Conservation (phyloP, 805 yeast species). For the Barnettozyma californica region DNA sequence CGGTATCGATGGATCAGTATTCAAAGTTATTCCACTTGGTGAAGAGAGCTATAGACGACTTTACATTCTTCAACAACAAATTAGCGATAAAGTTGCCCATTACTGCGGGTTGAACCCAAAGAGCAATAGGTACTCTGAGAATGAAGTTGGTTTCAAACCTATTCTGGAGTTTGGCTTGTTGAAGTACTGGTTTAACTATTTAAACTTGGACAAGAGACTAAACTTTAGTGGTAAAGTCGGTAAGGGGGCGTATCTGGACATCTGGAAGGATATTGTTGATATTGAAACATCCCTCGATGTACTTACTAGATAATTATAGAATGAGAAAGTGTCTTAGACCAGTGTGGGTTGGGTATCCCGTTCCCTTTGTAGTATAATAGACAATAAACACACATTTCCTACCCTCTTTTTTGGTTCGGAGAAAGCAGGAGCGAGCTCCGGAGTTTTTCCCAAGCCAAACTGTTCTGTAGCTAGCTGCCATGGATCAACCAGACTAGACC, state of each 20-base stretch:
- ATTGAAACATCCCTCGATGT: slow-evolving; percentile 38
- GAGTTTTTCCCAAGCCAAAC: too few species aligned
- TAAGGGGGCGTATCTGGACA: slow-evolving; percentile 49
- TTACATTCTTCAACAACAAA: slow-evolving; percentile 81
- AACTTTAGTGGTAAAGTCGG: slow-evolving; percentile 53
- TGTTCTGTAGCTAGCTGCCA: too few species aligned
- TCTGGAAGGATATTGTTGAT: slow-evolving; percentile 64
- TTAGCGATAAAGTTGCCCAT: slow-evolving; percentile 71
- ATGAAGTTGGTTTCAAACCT: slow-evolving; percentile 48
- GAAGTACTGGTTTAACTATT: slow-evolving; percentile 39
- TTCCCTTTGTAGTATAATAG: too few species aligned
- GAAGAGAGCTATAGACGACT: slow-evolving; percentile 77
- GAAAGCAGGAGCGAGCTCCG: too few species aligned
- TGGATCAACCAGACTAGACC: too few species aligned
- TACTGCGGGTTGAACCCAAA: slow-evolving; percentile 78
- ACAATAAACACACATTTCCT: too few species aligned
- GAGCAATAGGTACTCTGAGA: slow-evolving; percentile 30
- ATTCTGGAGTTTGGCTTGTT: slow-evolving; percentile 60
- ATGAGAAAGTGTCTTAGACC: too few species aligned
- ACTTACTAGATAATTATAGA: not conserved
- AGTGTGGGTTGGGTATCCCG: too few species aligned
- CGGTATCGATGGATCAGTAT: slow-evolving; percentile 74
- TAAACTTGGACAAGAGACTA: slow-evolving; percentile 54
- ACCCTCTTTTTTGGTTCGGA: too few species aligned
- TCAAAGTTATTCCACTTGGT: slow-evolving; percentile 63